phyloP scores from a whole-genome alignment of 768 basidiomycete genomes.

The Omphalotus guepiniiformis region DNA sequence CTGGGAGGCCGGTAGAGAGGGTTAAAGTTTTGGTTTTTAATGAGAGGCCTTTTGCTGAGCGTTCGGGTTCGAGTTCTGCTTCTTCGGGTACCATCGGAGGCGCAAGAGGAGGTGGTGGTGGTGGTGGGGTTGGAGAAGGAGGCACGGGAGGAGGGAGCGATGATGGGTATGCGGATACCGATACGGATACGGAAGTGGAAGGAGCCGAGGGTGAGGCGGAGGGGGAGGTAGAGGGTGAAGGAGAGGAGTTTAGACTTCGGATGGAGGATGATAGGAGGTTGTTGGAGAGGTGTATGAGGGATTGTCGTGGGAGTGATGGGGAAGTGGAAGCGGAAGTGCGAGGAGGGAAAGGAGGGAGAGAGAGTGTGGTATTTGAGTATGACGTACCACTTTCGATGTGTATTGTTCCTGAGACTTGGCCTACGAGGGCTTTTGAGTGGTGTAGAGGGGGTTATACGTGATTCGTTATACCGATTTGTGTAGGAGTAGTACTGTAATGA shows the following conservation, averaged over 20 bases:
- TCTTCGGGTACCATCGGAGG: neutral
- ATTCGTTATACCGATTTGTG: too few relatives aligned
- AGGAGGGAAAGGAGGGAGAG: too few relatives aligned
- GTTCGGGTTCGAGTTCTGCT: neutral
- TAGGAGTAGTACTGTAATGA: too few relatives aligned
- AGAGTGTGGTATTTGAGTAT: constrained; percentile 6
- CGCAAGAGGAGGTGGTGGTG: neutral
- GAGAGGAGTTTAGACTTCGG: neutral
- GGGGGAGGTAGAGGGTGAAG: constrained; percentile 7
- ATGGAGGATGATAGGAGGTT: constrained; percentile 5
- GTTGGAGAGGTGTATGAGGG: neutral
- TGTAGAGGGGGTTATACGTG: neutral
- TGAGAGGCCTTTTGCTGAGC: neutral
- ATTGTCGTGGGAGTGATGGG: neutral
- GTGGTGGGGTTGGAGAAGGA: neutral
- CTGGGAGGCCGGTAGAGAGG: neutral
- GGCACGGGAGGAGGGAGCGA: constrained; percentile 1
- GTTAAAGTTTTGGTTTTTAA: constrained; percentile 4
- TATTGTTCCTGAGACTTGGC: constrained; percentile 7
- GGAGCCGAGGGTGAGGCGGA: too few relatives aligned
- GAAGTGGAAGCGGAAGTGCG: neutral
- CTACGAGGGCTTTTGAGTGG: neutral
- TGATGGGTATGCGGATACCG: too few relatives aligned
- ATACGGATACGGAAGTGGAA: neutral
- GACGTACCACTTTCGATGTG: constrained; percentile 3